Evolutionary conservation across 805 yeast genomes (phyloP).

Genomic region (Myxozyma geophila): DNA sequence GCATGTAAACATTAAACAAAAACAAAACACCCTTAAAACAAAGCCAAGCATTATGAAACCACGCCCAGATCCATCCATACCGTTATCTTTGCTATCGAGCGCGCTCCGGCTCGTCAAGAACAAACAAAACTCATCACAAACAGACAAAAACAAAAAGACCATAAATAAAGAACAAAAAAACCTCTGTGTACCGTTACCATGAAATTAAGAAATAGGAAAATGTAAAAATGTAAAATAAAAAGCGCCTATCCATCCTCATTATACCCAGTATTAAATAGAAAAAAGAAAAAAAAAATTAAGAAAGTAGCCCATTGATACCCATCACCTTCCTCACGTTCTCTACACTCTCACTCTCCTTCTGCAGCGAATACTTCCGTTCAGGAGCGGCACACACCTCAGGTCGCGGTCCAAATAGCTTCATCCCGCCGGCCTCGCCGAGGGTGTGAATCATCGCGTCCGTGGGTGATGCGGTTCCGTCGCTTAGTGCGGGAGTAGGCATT

Average conservation of each 20-base stretch:
- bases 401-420: conserved; percentile 8
- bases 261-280: too few relatives aligned
- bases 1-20: too few relatives aligned
- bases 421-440: conserved; percentile 2
- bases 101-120: too few relatives aligned
- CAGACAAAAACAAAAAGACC: background rate
- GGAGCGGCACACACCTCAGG: background rate
- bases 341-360: background rate
- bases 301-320: conserved; percentile 29
- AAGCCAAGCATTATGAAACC: too few relatives aligned
- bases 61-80: too few relatives aligned
- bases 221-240: too few relatives aligned
- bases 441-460: conserved; percentile 22
- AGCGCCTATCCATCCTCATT: background rate
- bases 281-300: conserved; percentile 14
- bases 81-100: too few relatives aligned
- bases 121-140: too few relatives aligned
- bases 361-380: background rate
- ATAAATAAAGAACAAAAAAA: background rate
- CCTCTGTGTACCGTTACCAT: background rate
- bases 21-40: too few relatives aligned
- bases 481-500: conserved; percentile 20
- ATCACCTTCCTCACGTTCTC: conserved; percentile 23
- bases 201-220: background rate
- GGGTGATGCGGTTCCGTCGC: conserved; percentile 32